These are phyloP conservation scores for Eimeria sp. DNA, from an alignment of 169 alveolate genomes.

Conservation along the genomic window DNA sequence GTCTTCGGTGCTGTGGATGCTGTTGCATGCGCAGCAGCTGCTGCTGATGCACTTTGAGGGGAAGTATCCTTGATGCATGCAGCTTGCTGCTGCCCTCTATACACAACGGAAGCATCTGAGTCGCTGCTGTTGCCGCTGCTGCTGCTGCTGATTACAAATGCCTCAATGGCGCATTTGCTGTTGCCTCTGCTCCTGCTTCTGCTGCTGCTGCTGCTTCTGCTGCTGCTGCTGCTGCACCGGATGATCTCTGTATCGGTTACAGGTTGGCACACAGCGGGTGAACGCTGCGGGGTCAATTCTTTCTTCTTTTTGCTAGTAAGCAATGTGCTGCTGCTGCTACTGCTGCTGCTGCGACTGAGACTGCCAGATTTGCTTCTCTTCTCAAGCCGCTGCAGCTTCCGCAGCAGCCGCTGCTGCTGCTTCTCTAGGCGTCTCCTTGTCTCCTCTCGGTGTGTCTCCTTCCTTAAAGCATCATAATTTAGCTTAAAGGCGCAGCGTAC, in stretches of 20 bases:
- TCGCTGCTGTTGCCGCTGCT: slow-evolving; percentile 50
- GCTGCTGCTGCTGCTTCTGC: slow-evolving; percentile 40
- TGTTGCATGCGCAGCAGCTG: not conserved
- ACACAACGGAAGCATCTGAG: not conserved
- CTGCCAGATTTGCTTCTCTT: not conserved
- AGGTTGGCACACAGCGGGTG: not conserved
- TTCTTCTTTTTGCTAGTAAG: not conserved
- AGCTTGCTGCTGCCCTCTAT: not conserved
- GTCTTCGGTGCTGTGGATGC: not conserved
- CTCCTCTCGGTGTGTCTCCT: not conserved
- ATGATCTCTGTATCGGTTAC: not conserved
- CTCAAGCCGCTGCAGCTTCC: slow-evolving; percentile 31
- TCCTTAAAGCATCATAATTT: slow-evolving; percentile 28
- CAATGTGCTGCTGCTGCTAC: not conserved
- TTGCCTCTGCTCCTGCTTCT: not conserved
- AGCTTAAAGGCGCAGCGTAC: slow-evolving; percentile 52
- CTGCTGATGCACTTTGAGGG: not conserved
- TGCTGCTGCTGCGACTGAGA: slow-evolving; percentile 9
- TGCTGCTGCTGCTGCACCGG: slow-evolving; percentile 52
- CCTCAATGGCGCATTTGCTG: not conserved
- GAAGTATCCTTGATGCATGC: not conserved
- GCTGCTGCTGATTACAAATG: slow-evolving; percentile 1
- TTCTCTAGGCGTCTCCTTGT: slow-evolving; percentile 14
- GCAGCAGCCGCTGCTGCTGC: slow-evolving; percentile 60
- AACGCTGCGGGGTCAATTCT: not conserved